phyloP scores from a whole-genome alignment of 805 yeast genomes.

The Sugiyamaella smithiae region DNA sequence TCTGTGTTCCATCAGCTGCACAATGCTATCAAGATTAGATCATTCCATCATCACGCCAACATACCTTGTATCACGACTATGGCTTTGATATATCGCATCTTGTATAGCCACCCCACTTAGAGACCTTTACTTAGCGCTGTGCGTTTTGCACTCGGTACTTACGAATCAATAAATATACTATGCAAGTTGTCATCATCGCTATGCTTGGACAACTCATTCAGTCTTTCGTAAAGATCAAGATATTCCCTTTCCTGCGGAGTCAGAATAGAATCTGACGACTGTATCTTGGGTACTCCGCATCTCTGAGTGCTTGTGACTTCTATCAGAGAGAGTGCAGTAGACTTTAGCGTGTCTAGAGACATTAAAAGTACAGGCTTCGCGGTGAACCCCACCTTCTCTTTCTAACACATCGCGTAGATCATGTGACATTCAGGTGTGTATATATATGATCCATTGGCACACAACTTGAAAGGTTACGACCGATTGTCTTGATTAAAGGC shows the following conservation, averaged over 20 bases:
- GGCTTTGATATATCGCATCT: not conserved
- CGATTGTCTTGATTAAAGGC: too few species aligned
- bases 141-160: too few species aligned
- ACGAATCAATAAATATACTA: not conserved
- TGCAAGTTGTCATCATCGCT: not conserved
- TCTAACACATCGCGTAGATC: too few species aligned
- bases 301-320: constrained; percentile 1
- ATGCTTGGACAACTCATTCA: not conserved
- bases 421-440: too few species aligned
- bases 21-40: not conserved
- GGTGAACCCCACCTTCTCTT: too few species aligned
- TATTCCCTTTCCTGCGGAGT: constrained; percentile 13
- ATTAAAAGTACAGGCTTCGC: too few species aligned
- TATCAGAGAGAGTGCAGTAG: not conserved
- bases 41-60: not conserved
- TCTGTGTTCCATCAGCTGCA: not conserved
- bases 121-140: not conserved
- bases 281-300: constrained; percentile 17
- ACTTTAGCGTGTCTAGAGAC: constrained; percentile 6
- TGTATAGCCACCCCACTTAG: not conserved
- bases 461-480: too few species aligned
- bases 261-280: constrained; percentile 7
- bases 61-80: not conserved
- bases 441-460: too few species aligned
- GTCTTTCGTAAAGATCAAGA: constrained; percentile 1